Base-by-base conservation (phyloP, 2,329 filamentous ascomycete species). In the Ceratocystis diversiconidia region DNA sequence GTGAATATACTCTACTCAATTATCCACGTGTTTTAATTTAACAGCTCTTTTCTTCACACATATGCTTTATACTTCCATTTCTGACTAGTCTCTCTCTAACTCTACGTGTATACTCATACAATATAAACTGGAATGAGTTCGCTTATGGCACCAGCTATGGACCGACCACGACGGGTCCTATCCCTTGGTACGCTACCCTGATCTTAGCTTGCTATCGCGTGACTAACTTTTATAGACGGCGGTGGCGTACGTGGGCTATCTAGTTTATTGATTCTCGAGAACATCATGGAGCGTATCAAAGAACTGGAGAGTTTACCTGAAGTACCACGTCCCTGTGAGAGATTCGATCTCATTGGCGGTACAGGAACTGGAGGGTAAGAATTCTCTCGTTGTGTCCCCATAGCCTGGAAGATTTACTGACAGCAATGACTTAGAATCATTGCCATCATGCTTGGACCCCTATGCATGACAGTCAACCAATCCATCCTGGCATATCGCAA, bases 331-430 rank as follows among this genome's bases (percentile, higher is more conserved):
- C 72, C 71, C 25, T 70, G 70, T 61, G 71, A 73, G 22, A 65
- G 69, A 41, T 73, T 73, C 62, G 69, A 73, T 25, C 64, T 73
- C n/a, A 72, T 73, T 55, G 72, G 71, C 50, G 72, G 71, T 22
- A 73, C 71, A 25, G 72, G 71, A 62, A 73, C 72, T 1, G 71
- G 72, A 55, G 70, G 71, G 70, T 71, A 63, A 19, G 65, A 32
- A 12, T 12, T 30, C 0, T 1, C 44, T n/a, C 1, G 30, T 17
- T 28, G 22, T 52, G 5, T 30, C 28, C 28, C 28, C 5, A 5
- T n/a, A 17, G 17, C 28, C 28, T 1, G 5, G 28, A 6, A 30
- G 28, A 30, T 0, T 6, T 6, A 30, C 28, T 30, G 28, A 30
- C 28, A 28, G 28, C 28, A 28, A 28, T 28, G 28, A 0, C 28